Evolutionary conservation across 2,329 filamentous ascomycete species (phyloP).

Genomic region (Alternaria arborescens): DNA sequence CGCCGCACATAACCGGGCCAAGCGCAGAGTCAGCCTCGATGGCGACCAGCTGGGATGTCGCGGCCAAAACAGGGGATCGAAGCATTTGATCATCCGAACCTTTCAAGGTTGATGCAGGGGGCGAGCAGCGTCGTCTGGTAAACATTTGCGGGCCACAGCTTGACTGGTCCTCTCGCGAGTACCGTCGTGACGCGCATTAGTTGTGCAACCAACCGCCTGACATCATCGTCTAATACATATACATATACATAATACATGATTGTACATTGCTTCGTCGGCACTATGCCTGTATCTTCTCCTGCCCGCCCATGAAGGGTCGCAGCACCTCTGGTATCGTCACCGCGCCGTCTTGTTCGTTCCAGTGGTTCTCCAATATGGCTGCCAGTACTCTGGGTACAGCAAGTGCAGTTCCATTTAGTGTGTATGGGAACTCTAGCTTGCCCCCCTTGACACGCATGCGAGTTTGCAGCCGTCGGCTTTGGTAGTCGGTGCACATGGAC

Average conservation of each 20-base stretch:
- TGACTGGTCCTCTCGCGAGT: neutral
- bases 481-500: conserved; percentile 94
- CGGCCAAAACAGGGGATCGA: conserved; percentile 30
- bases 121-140: conserved; percentile 12
- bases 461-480: conserved; percentile 82
- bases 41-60: conserved; percentile 27
- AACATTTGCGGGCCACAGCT: conserved; percentile 2
- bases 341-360: conserved; percentile 73
- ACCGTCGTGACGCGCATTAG: neutral
- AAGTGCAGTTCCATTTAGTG: conserved; percentile 91
- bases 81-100: conserved; percentile 17
- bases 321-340: conserved; percentile 82
- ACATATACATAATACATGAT: conserved; percentile 1
- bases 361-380: conserved; percentile 88
- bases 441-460: conserved; percentile 64
- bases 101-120: conserved; percentile 10
- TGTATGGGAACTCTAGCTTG: conserved; percentile 81
- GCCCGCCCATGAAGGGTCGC: conserved; percentile 79
- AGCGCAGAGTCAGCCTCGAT: conserved; percentile 40
- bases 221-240: conserved; percentile 2
- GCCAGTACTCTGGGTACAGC: conserved; percentile 90
- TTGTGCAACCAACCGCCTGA: conserved; percentile 1
- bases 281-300: conserved; percentile 44
- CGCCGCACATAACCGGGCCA: conserved; percentile 38
- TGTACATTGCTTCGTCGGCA: conserved; percentile 10